A percentile compares a stretch with the other conserved stretches of the same genome.
These are phyloP conservation scores for Davidsoniella virescens DNA, from an alignment of 2,329 filamentous ascomycete species.

Conservation along the genomic window DNA sequence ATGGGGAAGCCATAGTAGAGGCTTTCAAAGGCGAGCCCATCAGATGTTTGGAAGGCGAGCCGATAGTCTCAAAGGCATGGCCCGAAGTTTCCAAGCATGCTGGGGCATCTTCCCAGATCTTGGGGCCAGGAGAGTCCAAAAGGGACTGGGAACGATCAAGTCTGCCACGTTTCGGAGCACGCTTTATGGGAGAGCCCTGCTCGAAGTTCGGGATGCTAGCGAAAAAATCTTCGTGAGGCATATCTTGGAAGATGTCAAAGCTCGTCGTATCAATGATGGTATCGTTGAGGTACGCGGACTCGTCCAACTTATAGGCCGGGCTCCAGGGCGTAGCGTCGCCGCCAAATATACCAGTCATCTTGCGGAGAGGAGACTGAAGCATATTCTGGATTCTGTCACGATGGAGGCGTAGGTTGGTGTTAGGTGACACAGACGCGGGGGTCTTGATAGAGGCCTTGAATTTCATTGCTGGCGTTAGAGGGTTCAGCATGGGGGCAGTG, in stretches of 20 bases:
- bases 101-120: conserved; percentile 12
- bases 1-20: conserved; percentile 12
- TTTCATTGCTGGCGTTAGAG: conserved; percentile 70
- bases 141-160: conserved; percentile 45
- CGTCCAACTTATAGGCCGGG: conserved; percentile 46
- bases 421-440: conserved; percentile 72
- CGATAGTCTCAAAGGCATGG: conserved; percentile 21
- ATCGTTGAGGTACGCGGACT: conserved; percentile 33
- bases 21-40: conserved; percentile 10
- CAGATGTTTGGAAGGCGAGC: conserved; percentile 37
- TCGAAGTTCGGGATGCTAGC: conserved; percentile 24
- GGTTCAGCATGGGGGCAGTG: conserved; percentile 46
- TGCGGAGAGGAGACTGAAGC: conserved; percentile 56
- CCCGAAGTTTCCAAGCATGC: conserved; percentile 9
- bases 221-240: conserved; percentile 21
- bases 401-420: conserved; percentile 80
- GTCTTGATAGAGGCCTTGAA: conserved; percentile 45
- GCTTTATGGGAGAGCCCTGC: conserved; percentile 51
- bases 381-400: conserved; percentile 67
- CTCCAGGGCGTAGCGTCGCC: conserved; percentile 43
- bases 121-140: conserved; percentile 5
- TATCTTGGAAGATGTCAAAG: conserved; percentile 43
- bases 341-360: conserved; percentile 23
- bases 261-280: conserved; percentile 26
- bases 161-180: conserved; percentile 40